These are phyloP conservation scores for Pugionium cornutum DNA, from an alignment of 345 rosid species.

Conservation along the genomic window DNA sequence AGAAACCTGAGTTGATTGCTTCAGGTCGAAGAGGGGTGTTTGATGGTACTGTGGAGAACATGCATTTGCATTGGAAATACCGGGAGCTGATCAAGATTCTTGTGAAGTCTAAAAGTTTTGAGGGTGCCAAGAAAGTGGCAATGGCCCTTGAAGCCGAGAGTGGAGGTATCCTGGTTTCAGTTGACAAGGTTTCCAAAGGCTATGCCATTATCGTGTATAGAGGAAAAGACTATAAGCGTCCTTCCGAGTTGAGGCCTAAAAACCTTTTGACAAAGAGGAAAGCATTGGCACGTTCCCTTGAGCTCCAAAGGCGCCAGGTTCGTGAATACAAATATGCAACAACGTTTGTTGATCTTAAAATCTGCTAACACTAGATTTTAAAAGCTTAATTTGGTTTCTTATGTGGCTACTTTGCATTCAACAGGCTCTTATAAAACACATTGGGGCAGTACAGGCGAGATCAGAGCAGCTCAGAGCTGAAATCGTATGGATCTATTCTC, in stretches of 20 bases:
- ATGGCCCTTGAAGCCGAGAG: slow-evolving; percentile 95
- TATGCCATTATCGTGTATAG: slow-evolving; percentile 80
- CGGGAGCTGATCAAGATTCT: slow-evolving; percentile 85
- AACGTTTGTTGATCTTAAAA: slow-evolving; percentile 1
- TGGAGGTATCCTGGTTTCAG: slow-evolving; percentile 87
- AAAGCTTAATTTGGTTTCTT: slow-evolving; percentile 12
- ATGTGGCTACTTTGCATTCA: slow-evolving; percentile 25
- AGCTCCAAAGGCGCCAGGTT: slow-evolving; percentile 92
- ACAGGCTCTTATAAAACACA: slow-evolving; percentile 78
- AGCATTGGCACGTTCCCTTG: slow-evolving; percentile 95
- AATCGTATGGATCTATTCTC: slow-evolving; percentile 55
- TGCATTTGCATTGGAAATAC: slow-evolving; percentile 99
- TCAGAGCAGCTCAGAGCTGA: slow-evolving; percentile 72
- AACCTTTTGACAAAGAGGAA: slow-evolving; percentile 94
- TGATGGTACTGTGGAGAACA: slow-evolving; percentile 94
- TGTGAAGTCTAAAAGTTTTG: slow-evolving; percentile 69
- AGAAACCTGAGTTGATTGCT: slow-evolving; percentile 35
- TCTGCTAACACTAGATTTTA: background rate
- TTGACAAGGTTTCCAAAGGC: slow-evolving; percentile 88
- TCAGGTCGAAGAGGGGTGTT: slow-evolving; percentile 94
- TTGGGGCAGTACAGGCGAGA: slow-evolving; percentile 52
- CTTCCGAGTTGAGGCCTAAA: slow-evolving; percentile 74
- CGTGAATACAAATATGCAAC: slow-evolving; percentile 3
- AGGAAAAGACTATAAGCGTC: slow-evolving; percentile 85
- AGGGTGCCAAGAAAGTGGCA: slow-evolving; percentile 79